Evolutionary conservation across 805 yeast species (phyloP).

Genomic region (Candida jianshihensis): DNA sequence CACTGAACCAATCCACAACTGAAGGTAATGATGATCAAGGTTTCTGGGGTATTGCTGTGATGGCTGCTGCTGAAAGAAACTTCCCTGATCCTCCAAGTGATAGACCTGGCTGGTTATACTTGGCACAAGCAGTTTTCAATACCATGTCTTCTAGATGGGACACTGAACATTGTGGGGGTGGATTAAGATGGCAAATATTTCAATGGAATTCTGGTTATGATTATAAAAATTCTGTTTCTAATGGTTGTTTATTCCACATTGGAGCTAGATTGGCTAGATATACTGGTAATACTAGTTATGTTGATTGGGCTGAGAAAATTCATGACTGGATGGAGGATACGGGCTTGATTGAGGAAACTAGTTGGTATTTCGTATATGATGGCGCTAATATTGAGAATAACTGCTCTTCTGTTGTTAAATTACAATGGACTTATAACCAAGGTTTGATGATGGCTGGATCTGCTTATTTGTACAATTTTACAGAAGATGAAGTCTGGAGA

Average conservation of each 20-base stretch:
- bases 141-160: conserved; percentile 85
- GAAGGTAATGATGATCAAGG: conserved; percentile 95
- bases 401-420: conserved; percentile 44
- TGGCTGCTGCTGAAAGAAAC: conserved; percentile 80
- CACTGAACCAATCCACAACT: conserved; percentile 71
- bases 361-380: conserved; percentile 47
- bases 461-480: conserved; percentile 60
- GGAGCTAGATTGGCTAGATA: conserved; percentile 82
- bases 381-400: conserved; percentile 45
- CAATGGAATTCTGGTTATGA: conserved; percentile 84
- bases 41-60: conserved; percentile 83
- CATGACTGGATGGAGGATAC: conserved; percentile 65
- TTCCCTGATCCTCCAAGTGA: conserved; percentile 60
- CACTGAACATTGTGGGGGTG: conserved; percentile 54
- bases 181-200: conserved; percentile 89
- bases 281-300: conserved; percentile 64
- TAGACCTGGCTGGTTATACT: conserved; percentile 64
- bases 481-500: conserved; percentile 53
- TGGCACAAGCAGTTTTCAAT: conserved; percentile 81
- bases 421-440: conserved; percentile 72
- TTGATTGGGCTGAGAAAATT: conserved; percentile 65
- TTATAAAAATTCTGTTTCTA: conserved; percentile 83
- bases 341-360: conserved; percentile 34
- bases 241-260: conserved; percentile 72
- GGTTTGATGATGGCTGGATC: conserved; percentile 64